A percentile compares a stretch with the other conserved stretches of the same genome.
These are phyloP conservation scores for Spathaspora sp. DNA, from an alignment of 1,139 yeast species.

Conservation along the genomic window DNA sequence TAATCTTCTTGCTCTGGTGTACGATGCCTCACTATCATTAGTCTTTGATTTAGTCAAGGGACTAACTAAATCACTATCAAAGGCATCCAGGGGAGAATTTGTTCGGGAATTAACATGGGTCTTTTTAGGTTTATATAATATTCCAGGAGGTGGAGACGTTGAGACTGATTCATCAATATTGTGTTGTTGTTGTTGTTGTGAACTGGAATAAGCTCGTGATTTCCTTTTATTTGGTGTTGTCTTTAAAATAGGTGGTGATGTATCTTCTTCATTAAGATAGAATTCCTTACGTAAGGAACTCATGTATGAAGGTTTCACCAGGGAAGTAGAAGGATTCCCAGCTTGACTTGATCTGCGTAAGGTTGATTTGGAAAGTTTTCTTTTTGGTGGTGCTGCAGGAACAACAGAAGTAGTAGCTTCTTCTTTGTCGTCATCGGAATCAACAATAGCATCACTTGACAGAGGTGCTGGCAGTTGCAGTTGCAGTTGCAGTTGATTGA, in stretches of 20 bases:
- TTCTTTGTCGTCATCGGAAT: slow-evolving; percentile 10
- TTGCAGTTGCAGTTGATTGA: background rate
- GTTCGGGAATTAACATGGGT: background rate
- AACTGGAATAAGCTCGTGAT: background rate
- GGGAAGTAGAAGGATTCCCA: slow-evolving; percentile 12
- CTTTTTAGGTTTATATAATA: slow-evolving; percentile 2
- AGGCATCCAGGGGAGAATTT: slow-evolving; percentile 13
- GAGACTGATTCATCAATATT: slow-evolving; percentile 5
- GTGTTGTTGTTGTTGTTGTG: background rate
- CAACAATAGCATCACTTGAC: slow-evolving; percentile 12
- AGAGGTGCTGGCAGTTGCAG: slow-evolving; percentile 10
- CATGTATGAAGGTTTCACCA: slow-evolving; percentile 11
- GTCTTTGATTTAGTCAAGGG: slow-evolving; percentile 34
- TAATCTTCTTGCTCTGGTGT: slow-evolving; percentile 26
- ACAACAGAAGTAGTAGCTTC: background rate
- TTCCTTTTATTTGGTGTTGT: slow-evolving; percentile 3
- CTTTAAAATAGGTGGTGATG: slow-evolving; percentile 7
- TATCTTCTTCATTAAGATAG: slow-evolving; percentile 13
- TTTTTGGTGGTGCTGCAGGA: slow-evolving; percentile 1
- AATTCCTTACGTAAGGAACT: slow-evolving; percentile 14
- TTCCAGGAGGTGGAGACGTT: slow-evolving; percentile 6
- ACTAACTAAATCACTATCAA: slow-evolving; percentile 32
- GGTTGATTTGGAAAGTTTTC: slow-evolving; percentile 2
- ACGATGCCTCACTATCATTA: slow-evolving; percentile 28
- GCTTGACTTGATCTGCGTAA: background rate